A percentile compares a stretch with the other conserved stretches of the same genome.
Conservation (phyloP, 805 yeast genomes). For the Wickerhamiella australiensis region DNA sequence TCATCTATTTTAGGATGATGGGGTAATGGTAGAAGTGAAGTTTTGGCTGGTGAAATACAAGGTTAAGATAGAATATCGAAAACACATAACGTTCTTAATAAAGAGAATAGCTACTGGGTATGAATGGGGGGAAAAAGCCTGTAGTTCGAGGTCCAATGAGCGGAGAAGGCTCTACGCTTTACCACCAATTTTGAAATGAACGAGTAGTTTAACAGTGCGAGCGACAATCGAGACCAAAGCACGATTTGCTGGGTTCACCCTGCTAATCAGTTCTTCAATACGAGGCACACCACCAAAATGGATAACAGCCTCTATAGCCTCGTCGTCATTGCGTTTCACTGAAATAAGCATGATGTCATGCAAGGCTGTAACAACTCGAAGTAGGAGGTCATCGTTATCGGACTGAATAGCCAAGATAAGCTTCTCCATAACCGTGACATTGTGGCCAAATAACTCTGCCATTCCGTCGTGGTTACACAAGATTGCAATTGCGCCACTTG, state of each 20-base stretch:
- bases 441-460: constrained; percentile 23
- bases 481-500: constrained; percentile 32
- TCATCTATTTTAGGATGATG: neutral
- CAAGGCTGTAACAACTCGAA: constrained; percentile 24
- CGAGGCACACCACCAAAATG: constrained; percentile 18
- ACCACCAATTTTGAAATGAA: constrained; percentile 15
- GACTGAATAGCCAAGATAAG: constrained; percentile 19
- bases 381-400: constrained; percentile 22
- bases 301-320: constrained; percentile 21
- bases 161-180: neutral
- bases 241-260: constrained; percentile 14
- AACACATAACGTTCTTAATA: too few species aligned
- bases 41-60: neutral
- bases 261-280: constrained; percentile 19
- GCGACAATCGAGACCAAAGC: constrained; percentile 15
- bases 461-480: constrained; percentile 31
- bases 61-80: too few species aligned
- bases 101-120: too few species aligned
- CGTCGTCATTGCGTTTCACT: constrained; percentile 18
- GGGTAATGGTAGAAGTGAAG: neutral
- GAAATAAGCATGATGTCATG: constrained; percentile 19
- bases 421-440: constrained; percentile 21
- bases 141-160: neutral
- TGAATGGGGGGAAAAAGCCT: too few species aligned
- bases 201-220: constrained; percentile 17